Percentiles rank a stretch among this genome's conserved stretches.
Conservation (phyloP, 306 rosid species). For the Acmispon strigosus region DNA sequence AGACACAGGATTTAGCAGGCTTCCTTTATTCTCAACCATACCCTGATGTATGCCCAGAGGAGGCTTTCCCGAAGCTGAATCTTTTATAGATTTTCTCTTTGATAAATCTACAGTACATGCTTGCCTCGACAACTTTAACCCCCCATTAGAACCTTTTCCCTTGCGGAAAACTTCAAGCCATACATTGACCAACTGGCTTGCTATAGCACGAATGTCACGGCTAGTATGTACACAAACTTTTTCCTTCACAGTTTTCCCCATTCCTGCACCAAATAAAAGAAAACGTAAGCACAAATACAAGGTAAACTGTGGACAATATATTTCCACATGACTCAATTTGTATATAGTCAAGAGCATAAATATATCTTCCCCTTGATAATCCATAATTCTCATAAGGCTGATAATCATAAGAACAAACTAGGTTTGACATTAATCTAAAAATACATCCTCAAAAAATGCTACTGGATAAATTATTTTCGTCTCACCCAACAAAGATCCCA, state of each 20-base stretch:
- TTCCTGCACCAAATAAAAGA: slow-evolving; percentile 53
- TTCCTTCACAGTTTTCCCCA: slow-evolving; percentile 96
- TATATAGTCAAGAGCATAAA: slow-evolving; percentile 8
- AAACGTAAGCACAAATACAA: slow-evolving; percentile 15
- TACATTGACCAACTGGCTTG: slow-evolving; percentile 92
- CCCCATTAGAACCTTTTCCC: slow-evolving; percentile 85
- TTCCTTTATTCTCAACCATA: slow-evolving; percentile 49
- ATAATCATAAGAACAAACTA: neutral
- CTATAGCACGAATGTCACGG: slow-evolving; percentile 98
- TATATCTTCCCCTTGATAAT: slow-evolving; percentile 7
- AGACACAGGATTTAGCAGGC: slow-evolving; percentile 40
- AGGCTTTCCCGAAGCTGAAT: slow-evolving; percentile 70
- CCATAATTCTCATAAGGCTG: slow-evolving; percentile 4
- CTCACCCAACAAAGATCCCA: slow-evolving; percentile 12
- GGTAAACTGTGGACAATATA: slow-evolving; percentile 10
- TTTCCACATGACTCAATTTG: neutral
- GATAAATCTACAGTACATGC: slow-evolving; percentile 53
- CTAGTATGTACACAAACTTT: slow-evolving; percentile 99
- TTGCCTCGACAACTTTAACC: slow-evolving; percentile 63
- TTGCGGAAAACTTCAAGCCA: slow-evolving; percentile 99
- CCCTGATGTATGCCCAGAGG: slow-evolving; percentile 66
- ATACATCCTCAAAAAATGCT: slow-evolving; percentile 4
- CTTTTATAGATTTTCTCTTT: slow-evolving; percentile 62
- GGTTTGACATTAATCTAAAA: neutral
- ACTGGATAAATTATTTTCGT: neutral